phyloP scores from a whole-genome alignment of 345 rosid genomes.

The Salix brachista region DNA sequence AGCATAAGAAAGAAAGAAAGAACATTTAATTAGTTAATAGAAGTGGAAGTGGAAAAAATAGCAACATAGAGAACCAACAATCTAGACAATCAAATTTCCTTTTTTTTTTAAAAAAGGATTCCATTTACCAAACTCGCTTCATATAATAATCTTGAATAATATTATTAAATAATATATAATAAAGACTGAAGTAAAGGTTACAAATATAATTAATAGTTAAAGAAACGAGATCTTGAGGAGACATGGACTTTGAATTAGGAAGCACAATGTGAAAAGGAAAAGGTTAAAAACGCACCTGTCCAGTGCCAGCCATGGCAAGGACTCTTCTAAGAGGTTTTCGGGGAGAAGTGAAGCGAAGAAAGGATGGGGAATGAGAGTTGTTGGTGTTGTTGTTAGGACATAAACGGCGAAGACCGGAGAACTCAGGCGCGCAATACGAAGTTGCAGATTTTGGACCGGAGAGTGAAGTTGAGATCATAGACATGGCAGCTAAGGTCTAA shows the following conservation, averaged over 20 bases:
- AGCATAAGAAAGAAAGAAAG: constrained; percentile 11
- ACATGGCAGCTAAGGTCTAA: constrained; percentile 30
- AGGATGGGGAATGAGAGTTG: constrained; percentile 34
- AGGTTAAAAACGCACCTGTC: constrained; percentile 46
- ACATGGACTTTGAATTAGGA: background rate
- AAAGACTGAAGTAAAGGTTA: background rate
- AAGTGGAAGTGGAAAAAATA: background rate
- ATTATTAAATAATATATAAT: background rate
- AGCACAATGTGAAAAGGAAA: background rate
- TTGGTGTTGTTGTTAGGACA: constrained; percentile 26
- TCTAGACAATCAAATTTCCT: background rate
- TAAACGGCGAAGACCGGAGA: constrained; percentile 56
- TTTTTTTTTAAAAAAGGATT: background rate
- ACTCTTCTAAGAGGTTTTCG: constrained; percentile 52
- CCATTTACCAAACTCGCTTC: no score
- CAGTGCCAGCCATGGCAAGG: constrained; percentile 87
- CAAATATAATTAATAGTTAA: background rate
- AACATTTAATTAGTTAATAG: background rate
- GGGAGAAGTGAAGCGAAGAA: constrained; percentile 44
- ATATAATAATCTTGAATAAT: no score
- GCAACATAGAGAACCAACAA: background rate
- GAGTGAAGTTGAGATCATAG: constrained; percentile 51
- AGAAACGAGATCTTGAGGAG: constrained; percentile 1
- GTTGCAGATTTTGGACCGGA: constrained; percentile 36
- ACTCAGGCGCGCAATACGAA: constrained; percentile 31